Percentiles rank a stretch among this genome's conserved stretches.
phyloP scores from a whole-genome alignment of 352 stramenopile species.

The Discostella stelligera region DNA sequence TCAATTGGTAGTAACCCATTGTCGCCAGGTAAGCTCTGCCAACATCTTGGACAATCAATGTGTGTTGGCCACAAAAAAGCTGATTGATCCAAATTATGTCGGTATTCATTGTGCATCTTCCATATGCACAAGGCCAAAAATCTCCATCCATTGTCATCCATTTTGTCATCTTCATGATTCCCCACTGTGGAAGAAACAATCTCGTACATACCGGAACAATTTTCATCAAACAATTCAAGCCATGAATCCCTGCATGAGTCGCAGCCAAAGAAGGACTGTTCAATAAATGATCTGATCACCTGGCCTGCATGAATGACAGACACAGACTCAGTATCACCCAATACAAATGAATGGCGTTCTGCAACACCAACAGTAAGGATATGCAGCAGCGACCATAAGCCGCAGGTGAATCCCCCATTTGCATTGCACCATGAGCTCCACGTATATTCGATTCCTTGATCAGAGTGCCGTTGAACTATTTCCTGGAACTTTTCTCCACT shows the following conservation, averaged over 20 bases:
- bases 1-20: conserved; percentile 16
- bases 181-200: conserved; percentile 34
- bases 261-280: conserved; percentile 49
- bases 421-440: conserved; percentile 41
- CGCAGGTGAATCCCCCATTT: conserved; percentile 41
- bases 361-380: conserved; percentile 45
- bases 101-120: conserved; percentile 51
- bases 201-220: conserved; percentile 20
- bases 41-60: conserved; percentile 45
- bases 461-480: conserved; percentile 29
- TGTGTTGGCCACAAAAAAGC: conserved; percentile 34
- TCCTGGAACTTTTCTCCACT: conserved; percentile 26
- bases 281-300: conserved; percentile 44
- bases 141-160: conserved; percentile 42
- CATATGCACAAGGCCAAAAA: conserved; percentile 43
- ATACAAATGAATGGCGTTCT: conserved; percentile 37
- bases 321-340: conserved; percentile 40
- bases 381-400: conserved; percentile 43
- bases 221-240: conserved; percentile 61
- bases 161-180: conserved; percentile 39
- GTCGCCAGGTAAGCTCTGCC: conserved; percentile 10
- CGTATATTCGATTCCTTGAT: conserved; percentile 15
- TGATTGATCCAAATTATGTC: conserved; percentile 15
- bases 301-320: conserved; percentile 35
- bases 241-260: conserved; percentile 62